Percentiles rank a stretch among this genome's conserved stretches.
These are phyloP conservation scores for Gracilaria gracilis DNA, from an alignment of 23 red algal species.

Conservation along the genomic window DNA sequence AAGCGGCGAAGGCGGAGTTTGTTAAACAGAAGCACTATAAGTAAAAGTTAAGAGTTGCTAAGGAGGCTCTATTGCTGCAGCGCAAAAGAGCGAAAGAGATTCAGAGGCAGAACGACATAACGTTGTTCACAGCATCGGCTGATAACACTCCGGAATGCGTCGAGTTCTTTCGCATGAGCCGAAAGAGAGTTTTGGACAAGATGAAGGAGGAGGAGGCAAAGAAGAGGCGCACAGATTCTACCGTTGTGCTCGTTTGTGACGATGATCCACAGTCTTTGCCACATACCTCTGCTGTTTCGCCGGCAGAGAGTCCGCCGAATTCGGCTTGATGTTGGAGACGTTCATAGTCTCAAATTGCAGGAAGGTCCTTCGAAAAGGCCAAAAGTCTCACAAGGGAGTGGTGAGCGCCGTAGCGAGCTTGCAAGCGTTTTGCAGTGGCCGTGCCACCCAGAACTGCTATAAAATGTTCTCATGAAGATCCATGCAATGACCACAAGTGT, in stretches of 20 bases:
- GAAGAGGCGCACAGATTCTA: background rate
- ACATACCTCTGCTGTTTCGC: background rate
- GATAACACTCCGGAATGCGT: background rate
- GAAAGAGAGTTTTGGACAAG: background rate
- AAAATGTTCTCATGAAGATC: background rate
- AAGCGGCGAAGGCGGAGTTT: constrained; percentile 6
- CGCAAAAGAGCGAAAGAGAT: background rate
- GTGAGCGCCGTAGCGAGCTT: background rate
- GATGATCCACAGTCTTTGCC: background rate
- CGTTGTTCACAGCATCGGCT: background rate
- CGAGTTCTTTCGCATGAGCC: background rate
- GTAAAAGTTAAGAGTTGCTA: background rate
- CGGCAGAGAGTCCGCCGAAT: background rate
- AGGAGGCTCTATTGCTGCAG: background rate
- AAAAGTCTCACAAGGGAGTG: constrained; percentile 6
- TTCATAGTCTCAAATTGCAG: background rate
- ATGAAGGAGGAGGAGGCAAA: background rate
- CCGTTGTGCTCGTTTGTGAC: too few relatives aligned
- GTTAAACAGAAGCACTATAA: constrained; percentile 30
- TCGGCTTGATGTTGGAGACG: background rate
- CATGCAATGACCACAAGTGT: background rate
- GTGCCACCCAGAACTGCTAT: background rate
- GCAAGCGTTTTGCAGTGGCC: background rate
- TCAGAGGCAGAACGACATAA: background rate
- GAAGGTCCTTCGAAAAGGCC: background rate